phyloP scores from a whole-genome alignment of 2,329 filamentous ascomycete species.

The Coniochaeta sp. region DNA sequence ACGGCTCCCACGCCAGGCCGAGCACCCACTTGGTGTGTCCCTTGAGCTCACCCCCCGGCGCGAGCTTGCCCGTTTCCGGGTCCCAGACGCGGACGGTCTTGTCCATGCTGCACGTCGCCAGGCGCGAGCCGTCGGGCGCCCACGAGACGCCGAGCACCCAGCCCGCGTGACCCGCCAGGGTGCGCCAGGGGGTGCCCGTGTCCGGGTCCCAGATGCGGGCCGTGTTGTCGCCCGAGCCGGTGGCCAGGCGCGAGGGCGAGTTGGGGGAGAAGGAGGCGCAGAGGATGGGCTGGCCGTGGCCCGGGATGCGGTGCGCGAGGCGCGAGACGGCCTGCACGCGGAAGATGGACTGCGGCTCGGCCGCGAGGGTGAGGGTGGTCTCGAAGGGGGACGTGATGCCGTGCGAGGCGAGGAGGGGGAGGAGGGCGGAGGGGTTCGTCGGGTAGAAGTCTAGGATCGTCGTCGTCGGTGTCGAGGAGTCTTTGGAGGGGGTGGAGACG shows the following conservation, averaged over 20 bases:
- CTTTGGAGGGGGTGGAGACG: slow-evolving; percentile 20
- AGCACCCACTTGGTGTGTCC: slow-evolving; percentile 89
- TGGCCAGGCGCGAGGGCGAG: slow-evolving; percentile 70
- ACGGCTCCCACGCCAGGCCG: slow-evolving; percentile 86
- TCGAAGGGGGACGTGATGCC: slow-evolving; percentile 1
- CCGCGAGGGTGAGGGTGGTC: slow-evolving; percentile 41
- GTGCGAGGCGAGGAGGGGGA: slow-evolving; percentile 2
- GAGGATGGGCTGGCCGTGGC: slow-evolving; percentile 87
- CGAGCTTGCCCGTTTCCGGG: slow-evolving; percentile 66
- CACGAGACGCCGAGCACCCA: slow-evolving; percentile 88
- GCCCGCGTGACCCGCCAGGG: slow-evolving; percentile 76
- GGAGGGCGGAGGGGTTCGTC: slow-evolving; percentile 2
- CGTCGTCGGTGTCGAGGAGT: slow-evolving; percentile 6
- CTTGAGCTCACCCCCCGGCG: slow-evolving; percentile 61
- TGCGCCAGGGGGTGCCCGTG: slow-evolving; percentile 81
- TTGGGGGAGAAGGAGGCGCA: slow-evolving; percentile 78
- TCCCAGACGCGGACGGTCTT: slow-evolving; percentile 89
- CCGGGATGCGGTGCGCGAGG: slow-evolving; percentile 80
- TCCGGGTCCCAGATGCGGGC: slow-evolving; percentile 93
- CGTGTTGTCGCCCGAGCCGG: slow-evolving; percentile 84
- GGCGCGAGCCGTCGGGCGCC: slow-evolving; percentile 72
- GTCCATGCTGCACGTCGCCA: slow-evolving; percentile 91
- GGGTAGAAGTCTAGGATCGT: slow-evolving; percentile 10
- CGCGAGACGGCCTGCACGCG: slow-evolving; percentile 86
- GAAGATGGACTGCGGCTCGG: slow-evolving; percentile 85